Conservation (phyloP, 2,329 filamentous ascomycete genomes). For the Fusarium secorum region DNA sequence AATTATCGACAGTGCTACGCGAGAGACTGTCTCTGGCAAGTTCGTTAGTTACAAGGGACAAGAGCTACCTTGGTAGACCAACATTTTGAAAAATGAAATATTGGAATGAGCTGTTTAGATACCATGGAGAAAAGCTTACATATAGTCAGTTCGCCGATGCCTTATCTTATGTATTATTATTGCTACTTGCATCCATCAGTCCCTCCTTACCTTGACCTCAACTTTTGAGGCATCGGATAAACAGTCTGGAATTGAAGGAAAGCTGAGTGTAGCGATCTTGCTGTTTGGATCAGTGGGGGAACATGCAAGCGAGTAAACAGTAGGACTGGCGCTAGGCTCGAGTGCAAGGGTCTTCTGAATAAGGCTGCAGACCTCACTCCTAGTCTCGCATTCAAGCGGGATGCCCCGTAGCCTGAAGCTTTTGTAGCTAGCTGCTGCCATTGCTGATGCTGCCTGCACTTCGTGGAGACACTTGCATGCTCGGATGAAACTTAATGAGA, state of each 20-base stretch:
- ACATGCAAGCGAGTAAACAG: neutral
- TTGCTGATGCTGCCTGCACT: neutral
- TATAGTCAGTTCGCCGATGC: neutral
- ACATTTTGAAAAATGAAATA: neutral
- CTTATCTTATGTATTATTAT: too few species aligned
- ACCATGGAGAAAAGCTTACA: neutral
- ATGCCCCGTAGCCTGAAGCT: neutral
- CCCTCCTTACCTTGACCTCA: neutral
- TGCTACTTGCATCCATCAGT: too few species aligned
- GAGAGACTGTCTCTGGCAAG: slow-evolving; percentile 45
- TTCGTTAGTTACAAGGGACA: slow-evolving; percentile 46
- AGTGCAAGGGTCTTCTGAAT: neutral
- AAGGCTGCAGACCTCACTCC: neutral
- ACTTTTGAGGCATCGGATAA: neutral
- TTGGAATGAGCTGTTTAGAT: neutral
- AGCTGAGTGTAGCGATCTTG: neutral
- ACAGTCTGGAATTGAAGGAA: neutral
- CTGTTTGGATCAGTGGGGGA: neutral
- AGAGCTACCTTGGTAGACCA: slow-evolving; percentile 39
- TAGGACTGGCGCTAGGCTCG: neutral
- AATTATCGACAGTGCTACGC: slow-evolving; percentile 48
- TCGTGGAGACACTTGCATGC: neutral
- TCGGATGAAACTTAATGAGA: too few species aligned
- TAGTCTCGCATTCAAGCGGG: neutral
- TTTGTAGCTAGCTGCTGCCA: neutral